Evolutionary conservation across 768 basidiomycete species (phyloP), one percentile per base, ranked within the genome.

Genomic region (Strobilomyces confusus): DNA sequence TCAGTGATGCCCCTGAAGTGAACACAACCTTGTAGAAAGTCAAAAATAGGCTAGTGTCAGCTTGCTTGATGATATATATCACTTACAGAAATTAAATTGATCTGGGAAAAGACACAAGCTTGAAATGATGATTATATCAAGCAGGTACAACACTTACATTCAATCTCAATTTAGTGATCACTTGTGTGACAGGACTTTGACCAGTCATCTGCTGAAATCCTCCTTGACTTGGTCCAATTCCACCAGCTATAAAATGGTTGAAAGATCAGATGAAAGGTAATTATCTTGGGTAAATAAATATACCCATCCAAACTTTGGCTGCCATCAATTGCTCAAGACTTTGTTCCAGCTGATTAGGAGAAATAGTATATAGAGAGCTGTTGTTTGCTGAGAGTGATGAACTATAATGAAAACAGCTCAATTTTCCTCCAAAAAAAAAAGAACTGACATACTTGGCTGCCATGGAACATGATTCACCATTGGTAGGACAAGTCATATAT

Each of bases 61-160:
- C 4, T 26, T 26, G 8, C 8, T 26, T 26, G 8, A 26, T 26
- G n/a, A n/a, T n/a, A n/a, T 26, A 8, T 32, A 11, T 43, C 2
- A 15, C 61, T 43, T 6, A 58, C 60, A 19, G 60, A 57, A 34
- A 58, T 17, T 11, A 9, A 7, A 43, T 61, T 61, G 50, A 61
- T 59, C 60, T 62, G 17, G 17, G 1, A 13, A 14, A 3, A 5
- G 4, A 12, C 0, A 22, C 6, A 6, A 11, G 5, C 26, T 26
- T 14, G 49, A 1, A 58, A 29, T 15, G 13, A n/a, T 15, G 14
- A 20, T 19, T 1, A 26, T 26, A 26, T 26, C 3, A 20, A 11
- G 0, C 9, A 34, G 9, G 8, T 5, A 17, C 23, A 9, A 1
- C 11, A 19, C 60, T 51, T 12, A 61, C 60, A 55, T 61, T 51